phyloP scores from a whole-genome alignment of 2,329 filamentous ascomycete species.

The Pyricularia grisea region DNA sequence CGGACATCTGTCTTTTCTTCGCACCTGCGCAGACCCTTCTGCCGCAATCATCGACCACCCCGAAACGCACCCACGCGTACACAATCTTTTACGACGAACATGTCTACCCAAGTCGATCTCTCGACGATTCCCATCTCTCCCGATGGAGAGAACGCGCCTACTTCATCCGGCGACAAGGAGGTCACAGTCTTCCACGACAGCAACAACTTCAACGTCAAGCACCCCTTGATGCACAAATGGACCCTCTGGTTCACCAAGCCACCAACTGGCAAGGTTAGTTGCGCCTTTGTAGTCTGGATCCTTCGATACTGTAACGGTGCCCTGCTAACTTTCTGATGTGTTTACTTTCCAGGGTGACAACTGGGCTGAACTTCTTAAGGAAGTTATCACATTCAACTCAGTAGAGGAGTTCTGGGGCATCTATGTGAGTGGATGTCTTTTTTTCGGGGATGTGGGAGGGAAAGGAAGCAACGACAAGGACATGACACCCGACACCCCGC shows the following conservation, averaged over 20 bases:
- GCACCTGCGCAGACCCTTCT: neutral
- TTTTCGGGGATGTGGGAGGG: neutral
- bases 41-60: neutral
- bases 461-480: neutral
- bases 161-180: constrained; percentile 42
- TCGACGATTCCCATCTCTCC: constrained; percentile 60
- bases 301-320: neutral
- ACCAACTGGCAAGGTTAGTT: constrained; percentile 77
- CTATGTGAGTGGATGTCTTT: constrained; percentile 59
- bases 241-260: constrained; percentile 99
- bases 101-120: constrained; percentile 53
- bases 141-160: constrained; percentile 46
- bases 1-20: neutral
- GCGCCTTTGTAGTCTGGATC: neutral
- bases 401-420: constrained; percentile 99
- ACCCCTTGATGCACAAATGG: constrained; percentile 95
- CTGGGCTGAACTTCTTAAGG: constrained; percentile 97
- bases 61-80: neutral
- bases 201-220: constrained; percentile 99
- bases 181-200: constrained; percentile 97
- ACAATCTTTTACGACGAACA: constrained; percentile 11
- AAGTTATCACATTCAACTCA: constrained; percentile 97
- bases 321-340: constrained; percentile 7
- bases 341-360: constrained; percentile 67
- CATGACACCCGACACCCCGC: neutral